Evolutionary conservation across 306 rosid genomes (phyloP), one percentile per base, ranked within the genome.

Genomic region (Rosa lucieae): DNA sequence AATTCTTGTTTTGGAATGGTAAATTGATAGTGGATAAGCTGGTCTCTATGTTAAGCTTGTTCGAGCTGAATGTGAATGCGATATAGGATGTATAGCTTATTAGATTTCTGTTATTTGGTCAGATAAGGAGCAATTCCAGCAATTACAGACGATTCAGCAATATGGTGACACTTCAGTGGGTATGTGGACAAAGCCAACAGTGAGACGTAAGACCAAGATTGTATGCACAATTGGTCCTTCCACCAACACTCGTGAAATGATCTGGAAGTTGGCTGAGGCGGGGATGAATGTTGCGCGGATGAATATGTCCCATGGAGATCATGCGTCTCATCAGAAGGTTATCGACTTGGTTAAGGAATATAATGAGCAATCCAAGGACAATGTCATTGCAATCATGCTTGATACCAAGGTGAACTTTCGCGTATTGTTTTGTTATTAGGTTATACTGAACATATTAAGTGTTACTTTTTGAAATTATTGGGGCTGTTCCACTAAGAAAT

Each of bases 261-360:
- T 95, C 66, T 95, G 99, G 99, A 95, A 95, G 90, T 72, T 95
- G 70, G 99, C 99, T 32, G 99, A 95, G 82, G 89, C 96, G 63
- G 99, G 99, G 47, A 95, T 95, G 98, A 95, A 95, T 72, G 99
- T 95, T 80, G 99, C 99, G 1, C 90, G 99, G 29, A 18, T 95
- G 85, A 95, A 95, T 79, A 95, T 95, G 99, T 95, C 99, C 17
- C 99, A 93, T 39, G 99, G 99, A 40, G 99, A 95, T 81, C 99
- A 95, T 44, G 90, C 98, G 48, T 95, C 99, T 79, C 99, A 95
- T 86, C 89, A 92, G 88, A 95, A 93, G 82, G 94, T 95, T 78
- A 95, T 95, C 72, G 98, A 95, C 78, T 86, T 95, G 87, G 99
- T 95, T 63, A 95, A 92, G 67, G 99, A 92, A 46, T 95, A 95